Conservation (phyloP, 2,329 filamentous ascomycete genomes). For the Xylogone sp. region DNA sequence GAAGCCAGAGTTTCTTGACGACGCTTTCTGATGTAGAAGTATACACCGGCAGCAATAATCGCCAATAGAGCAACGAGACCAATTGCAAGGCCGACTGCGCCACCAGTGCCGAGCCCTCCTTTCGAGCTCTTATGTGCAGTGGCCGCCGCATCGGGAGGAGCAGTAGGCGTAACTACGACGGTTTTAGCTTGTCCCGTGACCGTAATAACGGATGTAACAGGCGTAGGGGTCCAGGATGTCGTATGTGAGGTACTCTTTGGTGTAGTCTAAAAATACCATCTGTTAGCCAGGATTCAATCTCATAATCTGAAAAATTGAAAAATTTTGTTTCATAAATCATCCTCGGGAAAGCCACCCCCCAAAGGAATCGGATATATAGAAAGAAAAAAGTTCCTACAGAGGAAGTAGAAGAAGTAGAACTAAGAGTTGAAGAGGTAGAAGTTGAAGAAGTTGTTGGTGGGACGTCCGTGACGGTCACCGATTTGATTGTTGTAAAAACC, state of each 20-base stretch:
- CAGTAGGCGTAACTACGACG: slow-evolving; percentile 48
- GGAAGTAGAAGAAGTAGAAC: slow-evolving; percentile 24
- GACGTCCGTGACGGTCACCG: not conserved
- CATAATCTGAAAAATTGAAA: not conserved
- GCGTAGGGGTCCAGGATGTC: slow-evolving; percentile 31
- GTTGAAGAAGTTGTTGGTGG: slow-evolving; percentile 10
- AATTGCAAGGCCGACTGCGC: slow-evolving; percentile 49
- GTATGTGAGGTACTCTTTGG: slow-evolving; percentile 11
- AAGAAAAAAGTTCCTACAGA: not conserved
- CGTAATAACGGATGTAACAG: slow-evolving; percentile 41
- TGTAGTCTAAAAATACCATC: not conserved
- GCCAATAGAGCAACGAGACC: slow-evolving; percentile 44
- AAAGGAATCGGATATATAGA: not conserved
- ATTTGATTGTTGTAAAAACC: not conserved
- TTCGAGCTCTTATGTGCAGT: slow-evolving; percentile 9
- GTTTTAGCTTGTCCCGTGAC: slow-evolving; percentile 54
- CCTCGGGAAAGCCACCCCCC: not conserved
- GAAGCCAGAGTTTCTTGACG: slow-evolving; percentile 32
- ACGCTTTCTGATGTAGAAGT: slow-evolving; percentile 42
- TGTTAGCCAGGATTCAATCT: not conserved
- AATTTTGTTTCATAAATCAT: not conserved
- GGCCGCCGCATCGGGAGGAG: slow-evolving; percentile 19
- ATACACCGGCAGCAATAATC: slow-evolving; percentile 30
- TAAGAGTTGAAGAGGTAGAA: slow-evolving; percentile 11
- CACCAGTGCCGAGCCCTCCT: slow-evolving; percentile 39